A percentile compares a stretch with the other conserved stretches of the same genome.
These are phyloP conservation scores for Castanea mollissima DNA, from an alignment of 306 rosid genomes.

Conservation along the genomic window DNA sequence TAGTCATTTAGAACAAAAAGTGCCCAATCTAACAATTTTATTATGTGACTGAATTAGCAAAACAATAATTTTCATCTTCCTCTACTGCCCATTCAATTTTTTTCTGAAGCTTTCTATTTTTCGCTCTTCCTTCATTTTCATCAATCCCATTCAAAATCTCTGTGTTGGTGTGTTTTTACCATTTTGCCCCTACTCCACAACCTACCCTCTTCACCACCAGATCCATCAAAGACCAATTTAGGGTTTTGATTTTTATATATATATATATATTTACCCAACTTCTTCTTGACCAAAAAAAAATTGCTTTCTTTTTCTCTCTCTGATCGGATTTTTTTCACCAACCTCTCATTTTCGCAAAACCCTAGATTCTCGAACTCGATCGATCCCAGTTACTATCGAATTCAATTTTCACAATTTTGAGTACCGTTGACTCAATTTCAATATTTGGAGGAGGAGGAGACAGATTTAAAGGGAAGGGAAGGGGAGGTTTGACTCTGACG, in stretches of 20 bases:
- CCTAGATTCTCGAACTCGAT: neutral
- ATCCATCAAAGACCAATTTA: slow-evolving; percentile 44
- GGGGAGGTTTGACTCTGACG: slow-evolving; percentile 3
- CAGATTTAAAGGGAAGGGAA: neutral
- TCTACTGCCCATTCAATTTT: too few relatives aligned
- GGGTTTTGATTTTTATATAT: neutral
- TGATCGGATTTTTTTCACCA: slow-evolving; percentile 24
- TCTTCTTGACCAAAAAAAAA: too few relatives aligned
- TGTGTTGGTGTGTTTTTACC: slow-evolving; percentile 18
- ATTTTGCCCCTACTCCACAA: slow-evolving; percentile 21
- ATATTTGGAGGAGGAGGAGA: slow-evolving; percentile 20
- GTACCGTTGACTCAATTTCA: slow-evolving; percentile 42
- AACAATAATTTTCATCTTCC: too few relatives aligned
- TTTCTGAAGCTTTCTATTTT: neutral
- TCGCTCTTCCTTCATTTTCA: neutral
- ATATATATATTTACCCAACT: slow-evolving; percentile 14
- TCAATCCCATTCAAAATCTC: neutral
- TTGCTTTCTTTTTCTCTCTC: slow-evolving; percentile 8
- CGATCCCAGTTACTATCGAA: neutral
- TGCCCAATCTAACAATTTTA: too few relatives aligned
- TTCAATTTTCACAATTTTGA: neutral
- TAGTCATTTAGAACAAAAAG: neutral
- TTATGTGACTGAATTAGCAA: too few relatives aligned
- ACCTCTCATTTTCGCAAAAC: slow-evolving; percentile 12
- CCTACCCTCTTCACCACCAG: slow-evolving; percentile 38